Evolutionary conservation across 768 basidiomycete genomes (phyloP).

Genomic region (Lactarius akahatsu): DNA sequence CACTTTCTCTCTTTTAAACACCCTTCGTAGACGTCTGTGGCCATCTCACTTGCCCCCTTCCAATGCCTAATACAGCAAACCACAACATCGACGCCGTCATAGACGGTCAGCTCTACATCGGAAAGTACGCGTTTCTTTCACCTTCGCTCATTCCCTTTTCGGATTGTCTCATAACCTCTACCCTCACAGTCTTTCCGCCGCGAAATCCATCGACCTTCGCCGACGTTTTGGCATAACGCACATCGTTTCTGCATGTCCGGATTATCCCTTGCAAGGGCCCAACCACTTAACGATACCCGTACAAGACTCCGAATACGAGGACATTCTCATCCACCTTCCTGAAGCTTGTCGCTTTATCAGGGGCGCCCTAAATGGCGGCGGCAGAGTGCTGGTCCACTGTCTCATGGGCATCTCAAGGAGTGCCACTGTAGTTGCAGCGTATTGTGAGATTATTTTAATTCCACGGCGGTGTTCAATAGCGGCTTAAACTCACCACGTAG

Average conservation of each 20-base stretch:
- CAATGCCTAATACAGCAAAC: slow-evolving; percentile 24
- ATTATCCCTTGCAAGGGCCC: slow-evolving; percentile 57
- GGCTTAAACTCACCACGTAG: slow-evolving; percentile 18
- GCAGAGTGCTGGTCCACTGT: slow-evolving; percentile 69
- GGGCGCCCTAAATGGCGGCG: slow-evolving; percentile 49
- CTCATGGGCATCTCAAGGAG: slow-evolving; percentile 73
- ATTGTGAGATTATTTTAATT: slow-evolving; percentile 49
- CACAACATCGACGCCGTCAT: slow-evolving; percentile 27
- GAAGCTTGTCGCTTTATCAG: slow-evolving; percentile 61
- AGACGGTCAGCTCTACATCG: slow-evolving; percentile 29
- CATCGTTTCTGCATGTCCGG: slow-evolving; percentile 73
- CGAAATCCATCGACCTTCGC: slow-evolving; percentile 23
- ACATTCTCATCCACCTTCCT: slow-evolving; percentile 65
- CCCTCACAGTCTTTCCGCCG: slow-evolving; percentile 23
- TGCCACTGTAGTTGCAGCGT: slow-evolving; percentile 71
- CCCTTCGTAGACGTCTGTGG: neutral
- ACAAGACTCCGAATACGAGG: slow-evolving; percentile 50
- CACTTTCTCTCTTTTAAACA: slow-evolving; percentile 9
- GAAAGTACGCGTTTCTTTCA: slow-evolving; percentile 24
- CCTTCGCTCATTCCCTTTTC: neutral
- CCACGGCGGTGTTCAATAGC: neutral
- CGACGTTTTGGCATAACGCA: slow-evolving; percentile 75
- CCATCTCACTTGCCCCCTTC: neutral
- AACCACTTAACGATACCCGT: slow-evolving; percentile 67
- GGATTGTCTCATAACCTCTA: neutral